Evolutionary conservation across 2,329 filamentous ascomycete species (phyloP), one percentile per base, ranked within the genome.

Genomic region (Aureobasidium pullulans): DNA sequence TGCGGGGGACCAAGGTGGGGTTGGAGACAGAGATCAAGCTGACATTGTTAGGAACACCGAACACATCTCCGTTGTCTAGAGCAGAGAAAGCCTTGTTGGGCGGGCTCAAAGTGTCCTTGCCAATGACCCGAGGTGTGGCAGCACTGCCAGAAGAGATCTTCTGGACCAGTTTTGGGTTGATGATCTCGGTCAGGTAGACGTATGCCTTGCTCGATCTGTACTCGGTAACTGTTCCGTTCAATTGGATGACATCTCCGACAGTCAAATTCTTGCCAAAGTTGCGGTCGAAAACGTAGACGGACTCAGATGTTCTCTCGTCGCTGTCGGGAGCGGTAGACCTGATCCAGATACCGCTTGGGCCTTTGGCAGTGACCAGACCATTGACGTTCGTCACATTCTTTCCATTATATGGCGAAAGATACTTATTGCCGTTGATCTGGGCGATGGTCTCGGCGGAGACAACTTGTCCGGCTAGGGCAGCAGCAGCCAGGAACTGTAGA

Each of bases 41-140:
- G 40, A 75, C 74, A 62, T 83, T 86, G 67, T 87, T 87, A 10
- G 87, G 86, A 4, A 87, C 73, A 1, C 73, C 80, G 62, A 87
- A 87, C 39, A 89, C 75, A 68, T 85, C 82, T 10, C 84, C 84
- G n/a, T 76, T 74, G 63, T 89, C 87, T 2, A 89, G 76, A 40
- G 77, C 76, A 28, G 81, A 83, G 73, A 79, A 87, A 60, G 84
- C 76, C 70, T 81, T 75, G 0, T 79, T 86, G 0, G 86, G 87
- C 6, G 86, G 86, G 5, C 72, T 74, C 3, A 72, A 65, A 0
- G 79, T 82, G 60, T 83, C 77, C 54, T 79, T 74, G 61, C 86
- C 86, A 50, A 90, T 79, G 36, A 86, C 76, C 10, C 86, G 72
- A 1, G 86, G 80, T 52, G 72, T 75, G 16, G 87, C 81, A 0